These are phyloP conservation scores for Nitzschia putrida DNA, from an alignment of 108 stramenopile species.

Conservation along the genomic window DNA sequence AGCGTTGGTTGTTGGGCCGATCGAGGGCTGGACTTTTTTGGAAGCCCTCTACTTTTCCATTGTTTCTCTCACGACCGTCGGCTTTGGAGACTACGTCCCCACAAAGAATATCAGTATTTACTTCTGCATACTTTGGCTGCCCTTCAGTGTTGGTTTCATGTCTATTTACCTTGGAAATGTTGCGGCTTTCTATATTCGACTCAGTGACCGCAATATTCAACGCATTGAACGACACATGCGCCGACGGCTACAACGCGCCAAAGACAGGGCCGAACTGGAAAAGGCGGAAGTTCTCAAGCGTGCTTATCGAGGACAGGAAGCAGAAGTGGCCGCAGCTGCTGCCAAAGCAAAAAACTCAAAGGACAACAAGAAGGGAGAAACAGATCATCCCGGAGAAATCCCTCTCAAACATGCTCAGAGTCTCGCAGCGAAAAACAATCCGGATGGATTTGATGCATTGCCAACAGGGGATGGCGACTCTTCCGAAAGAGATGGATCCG, in stretches of 20 bases:
- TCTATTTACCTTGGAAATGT: slow-evolving; percentile 71
- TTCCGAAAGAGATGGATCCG: slow-evolving; percentile 12
- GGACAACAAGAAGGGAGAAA: neutral
- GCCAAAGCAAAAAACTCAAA: slow-evolving; percentile 1
- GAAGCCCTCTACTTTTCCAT: slow-evolving; percentile 83
- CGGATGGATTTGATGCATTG: slow-evolving; percentile 32
- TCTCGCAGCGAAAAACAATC: slow-evolving; percentile 21
- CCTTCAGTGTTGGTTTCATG: slow-evolving; percentile 82
- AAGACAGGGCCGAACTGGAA: slow-evolving; percentile 52
- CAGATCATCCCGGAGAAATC: slow-evolving; percentile 8
- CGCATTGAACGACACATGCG: slow-evolving; percentile 70
- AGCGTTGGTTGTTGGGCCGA: slow-evolving; percentile 67
- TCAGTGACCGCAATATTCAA: slow-evolving; percentile 69
- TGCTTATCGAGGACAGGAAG: slow-evolving; percentile 48
- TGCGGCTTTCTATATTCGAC: slow-evolving; percentile 79
- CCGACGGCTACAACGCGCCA: slow-evolving; percentile 49
- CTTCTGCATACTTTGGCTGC: slow-evolving; percentile 84
- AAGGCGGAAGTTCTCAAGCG: slow-evolving; percentile 37
- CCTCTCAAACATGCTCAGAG: slow-evolving; percentile 21
- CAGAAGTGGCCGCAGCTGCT: slow-evolving; percentile 25
- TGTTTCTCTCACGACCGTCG: slow-evolving; percentile 79
- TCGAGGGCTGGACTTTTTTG: slow-evolving; percentile 82
- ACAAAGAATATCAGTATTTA: slow-evolving; percentile 61
- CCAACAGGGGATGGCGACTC: slow-evolving; percentile 14
- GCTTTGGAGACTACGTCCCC: slow-evolving; percentile 79